Evolutionary conservation across 2,329 filamentous ascomycete genomes (phyloP), one percentile per base, ranked within the genome.

Genomic region (Corniculantispora saksenae): DNA sequence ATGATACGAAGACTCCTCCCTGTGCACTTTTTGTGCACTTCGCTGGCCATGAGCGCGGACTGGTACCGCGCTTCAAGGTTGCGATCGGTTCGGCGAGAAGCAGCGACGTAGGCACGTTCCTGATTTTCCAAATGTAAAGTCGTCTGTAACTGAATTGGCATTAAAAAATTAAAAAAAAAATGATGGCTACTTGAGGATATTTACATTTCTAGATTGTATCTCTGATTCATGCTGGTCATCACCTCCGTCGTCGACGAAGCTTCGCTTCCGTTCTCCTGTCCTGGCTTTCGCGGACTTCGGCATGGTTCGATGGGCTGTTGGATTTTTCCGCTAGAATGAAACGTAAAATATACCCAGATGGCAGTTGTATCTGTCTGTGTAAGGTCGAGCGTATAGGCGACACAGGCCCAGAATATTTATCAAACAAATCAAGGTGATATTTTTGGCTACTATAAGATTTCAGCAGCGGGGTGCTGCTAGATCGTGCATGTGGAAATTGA

Each of bases 61-160:
- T 97, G 91, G 25, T 97, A 86, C 29, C 94, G 88, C 17, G 93
- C 93, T 76, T 97, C 93, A 19, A 97, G 80, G 73, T 91, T 94
- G 61, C 94, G 88, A 73, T 97, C 94, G 71, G 91, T 91, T 69
- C 94, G 85, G 69, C 94, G 84, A 10, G 94, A 97, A 3, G 94
- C 94, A 19, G 94, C 94, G 70, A 97, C 95, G 75, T 95, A 97
- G 27, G 94, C 94, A 73, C 94, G 84, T 76, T 94, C 91, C 74
- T 93, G 90, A 71, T 94, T 94, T 76, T 94, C 91, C 70, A n/a
- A 10, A 13, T 53, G 50, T 9, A 32, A 15, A 19, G 15, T 29
- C n/a, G 50, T 7, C 50, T 53, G 32, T 32, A 6, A 32, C 10
- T 32, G 6, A 32, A 10, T 32, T 32, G 10, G 6, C 10, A 32